Evolutionary conservation across 257 asterid genomes (phyloP).

Genomic region (Scutellaria baicalensis): DNA sequence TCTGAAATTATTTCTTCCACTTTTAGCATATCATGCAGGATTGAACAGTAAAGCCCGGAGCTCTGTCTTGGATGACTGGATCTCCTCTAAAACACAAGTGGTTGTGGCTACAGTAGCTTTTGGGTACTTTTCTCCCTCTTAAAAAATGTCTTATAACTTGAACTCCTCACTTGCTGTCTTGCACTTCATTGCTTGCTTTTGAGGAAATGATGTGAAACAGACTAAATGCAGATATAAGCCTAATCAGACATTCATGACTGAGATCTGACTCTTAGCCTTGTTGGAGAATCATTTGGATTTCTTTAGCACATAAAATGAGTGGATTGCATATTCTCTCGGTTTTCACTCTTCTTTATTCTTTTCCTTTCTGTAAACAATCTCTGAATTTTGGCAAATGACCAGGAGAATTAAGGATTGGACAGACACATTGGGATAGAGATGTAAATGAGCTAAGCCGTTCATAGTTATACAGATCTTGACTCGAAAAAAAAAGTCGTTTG

Average conservation of each 20-base stretch:
- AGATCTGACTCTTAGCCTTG: neutral
- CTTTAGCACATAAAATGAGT: neutral
- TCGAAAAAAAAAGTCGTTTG: too few species aligned
- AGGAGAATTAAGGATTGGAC: neutral
- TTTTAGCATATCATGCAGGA: slow-evolving; percentile 93
- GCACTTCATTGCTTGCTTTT: neutral
- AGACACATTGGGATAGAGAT: neutral
- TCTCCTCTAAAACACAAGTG: slow-evolving; percentile 84
- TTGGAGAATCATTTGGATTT: neutral
- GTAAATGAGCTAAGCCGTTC: too few species aligned
- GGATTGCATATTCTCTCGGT: neutral
- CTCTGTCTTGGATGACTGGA: slow-evolving; percentile 85
- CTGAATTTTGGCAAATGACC: too few species aligned
- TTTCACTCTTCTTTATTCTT: neutral
- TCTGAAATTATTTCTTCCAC: slow-evolving; percentile 15
- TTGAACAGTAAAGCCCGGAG: slow-evolving; percentile 72
- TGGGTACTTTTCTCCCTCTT: slow-evolving; percentile 46
- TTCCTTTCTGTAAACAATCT: too few species aligned
- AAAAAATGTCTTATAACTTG: neutral
- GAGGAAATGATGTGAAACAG: neutral
- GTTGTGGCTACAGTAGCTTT: slow-evolving; percentile 97
- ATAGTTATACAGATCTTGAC: too few species aligned
- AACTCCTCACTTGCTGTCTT: neutral
- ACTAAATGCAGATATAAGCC: neutral
- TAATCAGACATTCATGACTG: neutral